A percentile compares a stretch with the other conserved stretches of the same genome.
Evolutionary conservation across 768 basidiomycete genomes (phyloP).

Genomic region (Wakefieldia striispora): DNA sequence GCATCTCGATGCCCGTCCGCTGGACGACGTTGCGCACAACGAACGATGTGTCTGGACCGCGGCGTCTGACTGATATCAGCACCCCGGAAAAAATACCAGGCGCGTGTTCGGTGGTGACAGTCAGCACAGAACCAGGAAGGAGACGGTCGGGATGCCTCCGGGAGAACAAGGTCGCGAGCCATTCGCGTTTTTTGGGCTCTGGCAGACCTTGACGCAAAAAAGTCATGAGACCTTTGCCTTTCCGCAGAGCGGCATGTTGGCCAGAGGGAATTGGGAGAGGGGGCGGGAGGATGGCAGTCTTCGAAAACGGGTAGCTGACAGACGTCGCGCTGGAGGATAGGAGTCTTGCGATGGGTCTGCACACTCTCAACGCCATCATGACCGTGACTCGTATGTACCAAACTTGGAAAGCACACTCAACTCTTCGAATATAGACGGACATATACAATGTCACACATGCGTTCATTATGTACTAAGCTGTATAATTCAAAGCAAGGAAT

Average conservation of each 20-base stretch:
- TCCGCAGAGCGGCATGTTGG: constrained; percentile 45
- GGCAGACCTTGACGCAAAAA: constrained; percentile 65
- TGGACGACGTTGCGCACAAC: constrained; percentile 87
- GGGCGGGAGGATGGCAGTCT: constrained; percentile 54
- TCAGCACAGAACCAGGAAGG: constrained; percentile 82
- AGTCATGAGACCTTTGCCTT: constrained; percentile 79
- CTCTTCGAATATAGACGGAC: no score
- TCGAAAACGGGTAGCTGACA: constrained; percentile 68
- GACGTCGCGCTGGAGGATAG: constrained; percentile 22
- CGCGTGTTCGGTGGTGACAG: constrained; percentile 72
- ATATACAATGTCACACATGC: not conserved
- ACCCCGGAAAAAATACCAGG: constrained; percentile 88
- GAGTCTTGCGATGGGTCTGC: constrained; percentile 16
- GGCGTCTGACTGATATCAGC: constrained; percentile 75
- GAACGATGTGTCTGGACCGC: constrained; percentile 87
- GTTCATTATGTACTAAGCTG: constrained; percentile 28
- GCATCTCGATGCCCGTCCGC: constrained; percentile 91
- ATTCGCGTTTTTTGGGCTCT: constrained; percentile 63
- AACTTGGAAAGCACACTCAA: constrained; percentile 6
- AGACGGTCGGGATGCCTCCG: constrained; percentile 66
- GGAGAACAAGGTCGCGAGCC: constrained; percentile 71
- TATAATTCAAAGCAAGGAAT: constrained; percentile 29
- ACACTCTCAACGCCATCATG: constrained; percentile 18
- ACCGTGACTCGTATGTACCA: constrained; percentile 6
- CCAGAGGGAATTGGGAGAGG: constrained; percentile 36